phyloP scores from a whole-genome alignment of 2,329 filamentous ascomycete species.

The Penicillium sp. region DNA sequence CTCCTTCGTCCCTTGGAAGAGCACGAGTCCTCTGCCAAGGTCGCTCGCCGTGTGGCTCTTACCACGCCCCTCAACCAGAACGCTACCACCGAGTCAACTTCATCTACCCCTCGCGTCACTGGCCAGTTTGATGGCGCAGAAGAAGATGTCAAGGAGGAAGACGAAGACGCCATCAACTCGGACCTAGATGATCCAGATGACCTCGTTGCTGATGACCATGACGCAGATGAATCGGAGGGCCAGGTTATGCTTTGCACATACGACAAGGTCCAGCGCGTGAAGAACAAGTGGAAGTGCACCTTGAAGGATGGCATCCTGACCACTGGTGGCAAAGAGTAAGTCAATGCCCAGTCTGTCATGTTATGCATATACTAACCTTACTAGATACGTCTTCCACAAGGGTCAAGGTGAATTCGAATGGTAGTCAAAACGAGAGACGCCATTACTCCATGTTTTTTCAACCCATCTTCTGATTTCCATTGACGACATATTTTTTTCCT shows the following conservation, averaged over 20 bases:
- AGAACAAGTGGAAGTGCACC: constrained; percentile 99
- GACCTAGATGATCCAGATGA: constrained; percentile 96
- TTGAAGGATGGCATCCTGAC: constrained; percentile 95
- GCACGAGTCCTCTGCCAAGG: constrained; percentile 33
- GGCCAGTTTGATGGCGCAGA: constrained; percentile 58
- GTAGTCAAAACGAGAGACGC: constrained; percentile 51
- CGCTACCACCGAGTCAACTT: constrained; percentile 3
- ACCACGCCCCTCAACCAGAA: constrained; percentile 10
- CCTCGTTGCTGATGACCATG: constrained; percentile 75
- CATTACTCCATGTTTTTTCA: not conserved
- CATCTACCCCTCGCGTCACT: constrained; percentile 18
- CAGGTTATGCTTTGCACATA: constrained; percentile 99
- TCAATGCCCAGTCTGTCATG: constrained; percentile 16
- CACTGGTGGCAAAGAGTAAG: constrained; percentile 83
- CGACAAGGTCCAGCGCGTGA: constrained; percentile 97
- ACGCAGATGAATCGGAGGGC: constrained; percentile 77
- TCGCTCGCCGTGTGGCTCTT: constrained; percentile 39
- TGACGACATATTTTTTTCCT: constrained; percentile 6
- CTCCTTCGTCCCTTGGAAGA: constrained; percentile 45
- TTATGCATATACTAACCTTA: constrained; percentile 24
- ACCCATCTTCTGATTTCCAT: not conserved
- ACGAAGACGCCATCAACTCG: constrained; percentile 97
- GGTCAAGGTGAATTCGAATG: constrained; percentile 97
- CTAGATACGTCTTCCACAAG: constrained; percentile 91
- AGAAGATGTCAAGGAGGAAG: constrained; percentile 59